Evolutionary conservation across 208 protist species (phyloP).

Genomic region (Crithidia sp.): DNA sequence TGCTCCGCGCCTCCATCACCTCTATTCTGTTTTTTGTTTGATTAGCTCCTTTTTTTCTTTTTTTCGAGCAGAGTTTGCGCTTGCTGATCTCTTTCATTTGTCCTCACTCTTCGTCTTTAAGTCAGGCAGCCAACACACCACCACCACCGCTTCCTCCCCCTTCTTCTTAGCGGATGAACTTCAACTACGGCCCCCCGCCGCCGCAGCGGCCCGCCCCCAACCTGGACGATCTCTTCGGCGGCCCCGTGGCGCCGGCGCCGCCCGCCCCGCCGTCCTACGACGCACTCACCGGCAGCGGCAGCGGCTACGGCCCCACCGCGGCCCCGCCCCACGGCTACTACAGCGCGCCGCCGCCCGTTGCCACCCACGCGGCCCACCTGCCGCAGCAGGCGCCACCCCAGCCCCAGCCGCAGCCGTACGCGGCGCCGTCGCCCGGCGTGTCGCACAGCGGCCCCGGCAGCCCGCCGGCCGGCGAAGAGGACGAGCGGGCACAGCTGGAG

Average conservation of each 20-base stretch:
- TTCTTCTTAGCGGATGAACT: constrained; percentile 28
- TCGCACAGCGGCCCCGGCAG: background rate
- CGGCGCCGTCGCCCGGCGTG: background rate
- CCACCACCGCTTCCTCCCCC: background rate
- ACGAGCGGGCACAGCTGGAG: constrained; percentile 78
- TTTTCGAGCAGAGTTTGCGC: background rate
- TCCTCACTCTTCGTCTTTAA: background rate
- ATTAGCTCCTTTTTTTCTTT: background rate
- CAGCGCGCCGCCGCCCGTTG: background rate
- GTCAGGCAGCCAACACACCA: background rate
- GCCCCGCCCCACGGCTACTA: constrained; percentile 7
- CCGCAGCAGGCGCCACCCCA: background rate
- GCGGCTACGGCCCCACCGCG: constrained; percentile 21
- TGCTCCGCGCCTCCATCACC: no score
- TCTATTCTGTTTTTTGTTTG: constrained; percentile 1
- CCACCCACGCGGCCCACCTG: no score
- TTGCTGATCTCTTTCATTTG: constrained; percentile 15
- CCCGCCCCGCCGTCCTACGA: constrained; percentile 33
- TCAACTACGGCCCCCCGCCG: constrained; percentile 26
- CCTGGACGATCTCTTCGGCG: constrained; percentile 82
- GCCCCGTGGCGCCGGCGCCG: constrained; percentile 11
- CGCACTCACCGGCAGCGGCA: constrained; percentile 1
- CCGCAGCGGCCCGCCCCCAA: constrained; percentile 32
- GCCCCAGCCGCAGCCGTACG: background rate
- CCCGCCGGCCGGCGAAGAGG: constrained; percentile 48